These are phyloP conservation scores for Juglanconis oblonga DNA, from an alignment of 2,329 filamentous ascomycete genomes.

Conservation along the genomic window DNA sequence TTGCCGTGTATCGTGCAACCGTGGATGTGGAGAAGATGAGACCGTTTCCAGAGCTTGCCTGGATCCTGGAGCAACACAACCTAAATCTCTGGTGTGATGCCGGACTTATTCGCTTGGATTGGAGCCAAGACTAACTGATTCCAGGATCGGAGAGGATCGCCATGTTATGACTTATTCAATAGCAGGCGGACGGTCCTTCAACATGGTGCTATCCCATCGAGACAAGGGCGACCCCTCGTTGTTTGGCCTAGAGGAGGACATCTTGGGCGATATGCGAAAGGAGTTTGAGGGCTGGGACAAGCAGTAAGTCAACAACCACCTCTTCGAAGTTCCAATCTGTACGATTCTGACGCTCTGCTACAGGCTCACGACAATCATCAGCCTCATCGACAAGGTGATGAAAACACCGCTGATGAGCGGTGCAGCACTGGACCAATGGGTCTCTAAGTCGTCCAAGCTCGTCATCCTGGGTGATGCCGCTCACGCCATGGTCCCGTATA, in stretches of 20 bases:
- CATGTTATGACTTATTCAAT: conserved; percentile 47
- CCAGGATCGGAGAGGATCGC: conserved; percentile 37
- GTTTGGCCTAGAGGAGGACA: conserved; percentile 25
- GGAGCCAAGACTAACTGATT: neutral
- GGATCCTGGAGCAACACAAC: conserved; percentile 36
- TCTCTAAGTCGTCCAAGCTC: conserved; percentile 27
- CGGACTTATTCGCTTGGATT: neutral
- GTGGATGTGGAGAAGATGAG: conserved; percentile 36
- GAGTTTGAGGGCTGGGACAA: conserved; percentile 33
- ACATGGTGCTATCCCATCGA: conserved; percentile 43
- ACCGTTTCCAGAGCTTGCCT: conserved; percentile 32
- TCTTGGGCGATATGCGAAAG: conserved; percentile 30
- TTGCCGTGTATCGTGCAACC: conserved; percentile 39
- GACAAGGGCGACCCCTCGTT: conserved; percentile 33
- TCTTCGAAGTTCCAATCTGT: neutral
- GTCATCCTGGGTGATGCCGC: conserved; percentile 40
- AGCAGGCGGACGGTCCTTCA: conserved; percentile 38
- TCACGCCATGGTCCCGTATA: conserved; percentile 42
- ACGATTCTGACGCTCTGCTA: neutral
- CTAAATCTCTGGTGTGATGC: conserved; percentile 36
- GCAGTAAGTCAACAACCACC: conserved; percentile 21
- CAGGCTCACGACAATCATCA: conserved; percentile 34
- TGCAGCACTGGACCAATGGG: conserved; percentile 27
- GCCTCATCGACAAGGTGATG: conserved; percentile 30
- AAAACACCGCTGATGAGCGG: conserved; percentile 33